Conservation (phyloP, 495 filamentous ascomycete genomes). For the Bathelium albidoporum region DNA sequence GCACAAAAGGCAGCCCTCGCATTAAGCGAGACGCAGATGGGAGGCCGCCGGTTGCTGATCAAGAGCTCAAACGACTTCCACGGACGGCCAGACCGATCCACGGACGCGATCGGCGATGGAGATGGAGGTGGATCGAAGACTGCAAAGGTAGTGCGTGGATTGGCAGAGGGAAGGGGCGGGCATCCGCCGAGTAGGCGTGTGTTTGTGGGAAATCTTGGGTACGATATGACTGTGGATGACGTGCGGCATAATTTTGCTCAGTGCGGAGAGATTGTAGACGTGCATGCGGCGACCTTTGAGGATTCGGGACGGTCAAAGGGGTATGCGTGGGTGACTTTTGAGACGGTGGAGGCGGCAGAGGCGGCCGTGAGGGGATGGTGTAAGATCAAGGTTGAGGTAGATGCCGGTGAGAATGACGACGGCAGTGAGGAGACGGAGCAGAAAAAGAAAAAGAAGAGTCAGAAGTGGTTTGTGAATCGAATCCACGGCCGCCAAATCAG, state of each 20-base stretch:
- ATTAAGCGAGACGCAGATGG: slow-evolving; percentile 66
- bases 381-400: slow-evolving; percentile 44
- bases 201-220: slow-evolving; percentile 87
- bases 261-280: slow-evolving; percentile 68
- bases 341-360: slow-evolving; percentile 59
- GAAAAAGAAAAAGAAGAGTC: slow-evolving; percentile 34
- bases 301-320: slow-evolving; percentile 97
- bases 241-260: slow-evolving; percentile 67
- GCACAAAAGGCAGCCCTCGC: slow-evolving; percentile 62
- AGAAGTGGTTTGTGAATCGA: slow-evolving; percentile 74
- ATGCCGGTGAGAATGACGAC: slow-evolving; percentile 31
- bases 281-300: slow-evolving; percentile 89
- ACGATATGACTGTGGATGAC: slow-evolving; percentile 71
- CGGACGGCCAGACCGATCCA: slow-evolving; percentile 52
- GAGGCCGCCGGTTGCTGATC: slow-evolving; percentile 73
- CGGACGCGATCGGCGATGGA: slow-evolving; percentile 22
- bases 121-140: slow-evolving; percentile 30
- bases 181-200: slow-evolving; percentile 64
- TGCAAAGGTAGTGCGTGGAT: too few relatives aligned
- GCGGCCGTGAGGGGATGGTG: slow-evolving; percentile 76
- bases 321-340: slow-evolving; percentile 89
- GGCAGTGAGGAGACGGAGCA: slow-evolving; percentile 27
- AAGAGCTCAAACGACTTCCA: slow-evolving; percentile 83
- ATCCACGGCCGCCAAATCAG: slow-evolving; percentile 67
- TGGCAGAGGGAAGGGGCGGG: slow-evolving; percentile 21